Conservation (phyloP, 2,329 filamentous ascomycete genomes). For the Aspergillus felis region DNA sequence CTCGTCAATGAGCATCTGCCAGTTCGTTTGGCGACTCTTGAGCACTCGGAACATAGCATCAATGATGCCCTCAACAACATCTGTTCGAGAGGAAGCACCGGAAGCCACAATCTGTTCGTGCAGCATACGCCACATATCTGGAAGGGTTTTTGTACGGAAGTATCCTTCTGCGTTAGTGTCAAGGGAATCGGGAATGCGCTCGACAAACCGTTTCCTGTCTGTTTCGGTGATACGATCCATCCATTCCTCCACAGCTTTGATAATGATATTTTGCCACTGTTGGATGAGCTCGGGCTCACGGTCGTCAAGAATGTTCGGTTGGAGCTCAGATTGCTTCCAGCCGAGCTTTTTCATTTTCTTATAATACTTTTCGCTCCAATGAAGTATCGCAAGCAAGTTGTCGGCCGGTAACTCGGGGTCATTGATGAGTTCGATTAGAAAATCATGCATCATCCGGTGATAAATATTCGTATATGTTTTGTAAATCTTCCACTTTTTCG, state of each 20-base stretch:
- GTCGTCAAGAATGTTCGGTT: conserved; percentile 84
- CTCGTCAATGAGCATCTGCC: conserved; percentile 83
- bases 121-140: conserved; percentile 97
- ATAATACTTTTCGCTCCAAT: conserved; percentile 96
- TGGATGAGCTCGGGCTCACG: conserved; percentile 85
- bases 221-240: conserved; percentile 86
- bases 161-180: conserved; percentile 86
- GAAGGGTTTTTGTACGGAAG: conserved; percentile 85
- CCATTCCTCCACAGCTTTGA: conserved; percentile 94
- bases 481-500: conserved; percentile 94
- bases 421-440: conserved; percentile 76
- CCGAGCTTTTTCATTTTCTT: conserved; percentile 91
- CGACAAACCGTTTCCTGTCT: conserved; percentile 75
- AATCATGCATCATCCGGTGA: conserved; percentile 93
- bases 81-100: conserved; percentile 75
- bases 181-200: conserved; percentile 73
- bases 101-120: conserved; percentile 87
- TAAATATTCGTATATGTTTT: conserved; percentile 88
- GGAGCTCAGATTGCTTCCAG: conserved; percentile 69
- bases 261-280: conserved; percentile 92
- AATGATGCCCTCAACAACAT: conserved; percentile 91
- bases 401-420: conserved; percentile 79
- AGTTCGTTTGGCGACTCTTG: conserved; percentile 74
- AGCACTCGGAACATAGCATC: conserved; percentile 93
- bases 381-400: conserved; percentile 85